Base-by-base conservation (phyloP, 208 protist genomes). In the Jaenimonas drosophilae region DNA sequence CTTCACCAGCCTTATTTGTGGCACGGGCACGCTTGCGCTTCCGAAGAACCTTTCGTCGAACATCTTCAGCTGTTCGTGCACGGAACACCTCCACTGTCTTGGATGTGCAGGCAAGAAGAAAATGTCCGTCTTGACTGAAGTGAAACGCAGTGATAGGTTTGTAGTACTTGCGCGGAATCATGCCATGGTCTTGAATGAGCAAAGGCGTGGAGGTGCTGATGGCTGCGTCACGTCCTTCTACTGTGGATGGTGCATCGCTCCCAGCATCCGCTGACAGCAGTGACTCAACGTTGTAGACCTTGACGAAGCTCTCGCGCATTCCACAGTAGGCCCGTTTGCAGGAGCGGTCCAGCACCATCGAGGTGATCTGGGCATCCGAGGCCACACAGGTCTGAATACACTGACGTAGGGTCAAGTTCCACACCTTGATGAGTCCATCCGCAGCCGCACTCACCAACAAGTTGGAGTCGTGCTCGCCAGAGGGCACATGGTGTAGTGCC, bases 401-500 rank as follows among this genome's bases (percentile, higher is more conserved):
- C 62, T 92, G 82, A 2, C 71, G 69, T 26, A 93, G 46, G 12
- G 54, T 27, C 17, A 85, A 46, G 42, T 95, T 72, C 83, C 84
- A 95, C 25, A 89, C 71, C 66, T 95, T 95, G 6, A 95, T 55
- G 31, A 89, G 67, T 2, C 88, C 88, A 50, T 95, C 88, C 6
- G 78, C 82, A 1, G 74, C 67, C 7, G 64, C 81, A 34, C 70
- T 90, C 17, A 95, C 53, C 20, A 95, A 53, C 51, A 7, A 2
- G 4, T 30, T n/a, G 16, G 26, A 20, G 37, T 30, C 0, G 37
- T 14, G 5, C 23, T 26, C 14, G 14, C 17, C 3, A 19, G 12
- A 24, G 16, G 68, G 67, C 21, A 94, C 50, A 28, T 91, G 79
- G 12, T 69, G 30, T 2, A 94, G 50, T 3, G 59, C 76, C 0